A percentile compares a stretch with the other conserved stretches of the same genome.
Evolutionary conservation across 129 eudicot species (phyloP).

Genomic region (Scalesia atractyloides): DNA sequence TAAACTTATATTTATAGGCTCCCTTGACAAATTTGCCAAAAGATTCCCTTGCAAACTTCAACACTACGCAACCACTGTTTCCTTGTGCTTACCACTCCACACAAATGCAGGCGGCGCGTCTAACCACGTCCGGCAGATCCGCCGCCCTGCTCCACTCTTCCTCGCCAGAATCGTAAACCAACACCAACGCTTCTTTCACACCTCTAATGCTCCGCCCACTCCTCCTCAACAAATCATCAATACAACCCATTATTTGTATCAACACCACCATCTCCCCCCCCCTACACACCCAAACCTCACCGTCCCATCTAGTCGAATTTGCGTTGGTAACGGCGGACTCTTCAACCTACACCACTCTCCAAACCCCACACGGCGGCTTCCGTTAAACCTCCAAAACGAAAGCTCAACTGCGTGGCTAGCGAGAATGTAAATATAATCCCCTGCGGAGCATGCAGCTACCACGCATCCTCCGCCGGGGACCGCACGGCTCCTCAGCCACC

Average conservation of each 20-base stretch:
- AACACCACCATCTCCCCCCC: slow-evolving; percentile 73
- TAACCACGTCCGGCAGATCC: slow-evolving; percentile 69
- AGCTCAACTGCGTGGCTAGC: slow-evolving; percentile 91
- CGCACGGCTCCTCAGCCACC: slow-evolving; percentile 68
- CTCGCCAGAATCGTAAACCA: slow-evolving; percentile 59
- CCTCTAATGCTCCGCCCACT: slow-evolving; percentile 72
- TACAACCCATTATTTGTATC: slow-evolving; percentile 76
- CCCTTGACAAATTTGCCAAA: neutral
- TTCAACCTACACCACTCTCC: slow-evolving; percentile 82
- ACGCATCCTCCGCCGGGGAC: slow-evolving; percentile 89
- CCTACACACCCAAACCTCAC: slow-evolving; percentile 84
- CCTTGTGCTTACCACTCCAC: slow-evolving; percentile 58
- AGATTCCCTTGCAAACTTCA: slow-evolving; percentile 3
- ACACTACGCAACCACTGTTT: neutral
- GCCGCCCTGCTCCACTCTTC: slow-evolving; percentile 79
- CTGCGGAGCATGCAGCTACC: slow-evolving; percentile 79
- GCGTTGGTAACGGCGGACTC: slow-evolving; percentile 78
- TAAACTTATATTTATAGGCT: neutral
- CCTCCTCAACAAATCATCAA: slow-evolving; percentile 77
- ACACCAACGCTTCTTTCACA: slow-evolving; percentile 69
- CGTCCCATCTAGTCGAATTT: slow-evolving; percentile 65
- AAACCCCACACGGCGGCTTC: slow-evolving; percentile 33
- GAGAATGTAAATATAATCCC: slow-evolving; percentile 49
- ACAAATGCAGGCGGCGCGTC: slow-evolving; percentile 80
- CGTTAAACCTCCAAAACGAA: slow-evolving; percentile 77